phyloP scores from a whole-genome alignment of 352 stramenopile species.

The Phytophthora constricta region DNA sequence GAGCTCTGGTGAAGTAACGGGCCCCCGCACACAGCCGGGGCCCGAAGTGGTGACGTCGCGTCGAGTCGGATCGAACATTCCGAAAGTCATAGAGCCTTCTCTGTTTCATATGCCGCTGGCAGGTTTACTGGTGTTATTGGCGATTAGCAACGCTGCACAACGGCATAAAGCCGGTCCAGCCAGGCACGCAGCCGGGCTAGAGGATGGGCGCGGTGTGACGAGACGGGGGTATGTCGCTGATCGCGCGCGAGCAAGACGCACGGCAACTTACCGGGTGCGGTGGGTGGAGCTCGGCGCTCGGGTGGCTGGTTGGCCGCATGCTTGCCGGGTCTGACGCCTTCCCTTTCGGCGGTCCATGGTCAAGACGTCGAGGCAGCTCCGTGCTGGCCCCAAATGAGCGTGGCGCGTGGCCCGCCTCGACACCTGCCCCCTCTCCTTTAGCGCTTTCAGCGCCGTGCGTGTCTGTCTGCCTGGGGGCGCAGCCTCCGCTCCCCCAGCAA shows the following conservation, averaged over 20 bases:
- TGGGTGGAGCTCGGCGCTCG: neutral
- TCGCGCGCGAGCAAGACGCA: neutral
- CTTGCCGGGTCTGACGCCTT: no score
- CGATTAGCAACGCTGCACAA: neutral
- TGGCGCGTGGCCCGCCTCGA: neutral
- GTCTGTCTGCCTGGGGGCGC: neutral
- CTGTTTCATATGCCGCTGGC: no score
- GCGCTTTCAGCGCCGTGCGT: no score
- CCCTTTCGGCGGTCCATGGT: no score
- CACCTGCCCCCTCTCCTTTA: neutral
- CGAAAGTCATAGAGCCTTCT: no score
- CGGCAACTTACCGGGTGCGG: neutral
- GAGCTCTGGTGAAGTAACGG: no score
- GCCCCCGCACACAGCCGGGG: no score
- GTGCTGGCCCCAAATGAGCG: constrained; percentile 16
- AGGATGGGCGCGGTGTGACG: neutral
- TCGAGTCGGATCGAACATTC: neutral
- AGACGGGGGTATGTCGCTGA: constrained; percentile 1
- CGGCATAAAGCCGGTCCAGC: neutral
- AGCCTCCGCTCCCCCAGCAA: no score
- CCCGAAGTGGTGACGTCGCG: neutral
- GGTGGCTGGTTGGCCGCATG: no score
- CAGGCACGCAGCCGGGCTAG: neutral
- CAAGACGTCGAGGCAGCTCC: neutral
- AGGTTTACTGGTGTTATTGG: no score